These are phyloP conservation scores for Leccinellum luteum DNA, from an alignment of 768 basidiomycete species.

Conservation along the genomic window DNA sequence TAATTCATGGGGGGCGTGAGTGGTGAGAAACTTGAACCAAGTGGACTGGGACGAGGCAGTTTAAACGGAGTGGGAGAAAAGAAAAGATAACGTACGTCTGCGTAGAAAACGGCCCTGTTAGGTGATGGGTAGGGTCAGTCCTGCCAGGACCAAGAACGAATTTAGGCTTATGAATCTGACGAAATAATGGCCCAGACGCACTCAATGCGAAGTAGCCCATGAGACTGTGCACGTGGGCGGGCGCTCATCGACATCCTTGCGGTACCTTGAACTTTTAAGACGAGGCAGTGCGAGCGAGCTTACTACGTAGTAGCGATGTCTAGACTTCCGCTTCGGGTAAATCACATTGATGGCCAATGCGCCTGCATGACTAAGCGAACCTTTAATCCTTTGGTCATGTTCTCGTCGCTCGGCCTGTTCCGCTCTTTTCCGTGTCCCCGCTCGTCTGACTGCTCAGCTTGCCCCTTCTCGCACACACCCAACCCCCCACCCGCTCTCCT, in stretches of 20 bases:
- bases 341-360: not conserved
- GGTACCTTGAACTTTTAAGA: not conserved
- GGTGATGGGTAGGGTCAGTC: not conserved
- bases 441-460: constrained; percentile 45
- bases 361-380: not conserved
- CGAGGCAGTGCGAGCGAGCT: no score
- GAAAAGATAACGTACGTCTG: not conserved
- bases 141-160: not conserved
- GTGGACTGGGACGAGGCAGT: not conserved
- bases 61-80: not conserved
- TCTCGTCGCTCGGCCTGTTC: constrained; percentile 60
- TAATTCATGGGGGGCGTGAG: constrained; percentile 23
- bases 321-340: not conserved
- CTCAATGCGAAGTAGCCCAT: not conserved
- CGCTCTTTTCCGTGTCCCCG: constrained; percentile 60
- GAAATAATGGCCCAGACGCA: not conserved
- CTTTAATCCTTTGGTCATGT: constrained; percentile 43
- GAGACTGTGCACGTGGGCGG: not conserved
- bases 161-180: not conserved
- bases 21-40: not conserved
- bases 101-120: not conserved
- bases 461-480: constrained; percentile 64
- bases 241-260: not conserved
- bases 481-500: constrained; percentile 30
- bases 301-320: no score